phyloP scores from a whole-genome alignment of 352 stramenopile genomes.

The Pythium biforme region DNA sequence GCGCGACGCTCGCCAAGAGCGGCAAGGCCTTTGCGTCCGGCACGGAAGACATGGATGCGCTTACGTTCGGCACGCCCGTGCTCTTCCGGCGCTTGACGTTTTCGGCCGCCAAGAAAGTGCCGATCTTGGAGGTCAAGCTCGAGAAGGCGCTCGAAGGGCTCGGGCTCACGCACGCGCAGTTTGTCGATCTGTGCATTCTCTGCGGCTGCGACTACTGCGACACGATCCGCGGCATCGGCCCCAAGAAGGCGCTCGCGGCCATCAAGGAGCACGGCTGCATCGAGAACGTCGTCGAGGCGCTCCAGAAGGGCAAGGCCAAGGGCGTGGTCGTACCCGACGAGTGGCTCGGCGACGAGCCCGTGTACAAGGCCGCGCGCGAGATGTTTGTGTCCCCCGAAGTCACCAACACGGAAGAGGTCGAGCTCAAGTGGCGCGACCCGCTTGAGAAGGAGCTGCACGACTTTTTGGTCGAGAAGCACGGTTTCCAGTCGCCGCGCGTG shows the following conservation, averaged over 20 bases:
- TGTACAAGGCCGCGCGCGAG: constrained; percentile 91
- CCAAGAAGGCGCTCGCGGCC: constrained; percentile 96
- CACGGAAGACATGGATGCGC: constrained; percentile 99
- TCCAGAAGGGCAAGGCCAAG: constrained; percentile 88
- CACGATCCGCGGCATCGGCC: constrained; percentile 96
- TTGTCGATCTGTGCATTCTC: constrained; percentile 99
- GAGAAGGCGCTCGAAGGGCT: constrained; percentile 92
- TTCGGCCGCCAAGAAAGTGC: constrained; percentile 85
- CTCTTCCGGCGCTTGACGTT: constrained; percentile 92
- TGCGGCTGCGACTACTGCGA: constrained; percentile 99
- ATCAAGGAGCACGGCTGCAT: constrained; percentile 96
- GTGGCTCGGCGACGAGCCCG: constrained; percentile 84
- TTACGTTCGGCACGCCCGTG: constrained; percentile 97
- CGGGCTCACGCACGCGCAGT: constrained; percentile 92
- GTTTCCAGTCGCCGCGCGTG: constrained; percentile 95
- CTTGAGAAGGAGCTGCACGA: constrained; percentile 87
- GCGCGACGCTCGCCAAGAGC: constrained; percentile 90
- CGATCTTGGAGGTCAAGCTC: constrained; percentile 90
- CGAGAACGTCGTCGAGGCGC: constrained; percentile 91
- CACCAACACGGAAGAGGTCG: constrained; percentile 49
- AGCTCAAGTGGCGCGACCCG: constrained; percentile 95
- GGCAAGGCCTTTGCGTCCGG: constrained; percentile 94
- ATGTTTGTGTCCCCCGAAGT: constrained; percentile 92
- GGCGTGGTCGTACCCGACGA: constrained; percentile 81
- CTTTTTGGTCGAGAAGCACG: constrained; percentile 97